Evolutionary conservation across 2,329 filamentous ascomycete species (phyloP).

Genomic region (Pseudocercospora fuligena): DNA sequence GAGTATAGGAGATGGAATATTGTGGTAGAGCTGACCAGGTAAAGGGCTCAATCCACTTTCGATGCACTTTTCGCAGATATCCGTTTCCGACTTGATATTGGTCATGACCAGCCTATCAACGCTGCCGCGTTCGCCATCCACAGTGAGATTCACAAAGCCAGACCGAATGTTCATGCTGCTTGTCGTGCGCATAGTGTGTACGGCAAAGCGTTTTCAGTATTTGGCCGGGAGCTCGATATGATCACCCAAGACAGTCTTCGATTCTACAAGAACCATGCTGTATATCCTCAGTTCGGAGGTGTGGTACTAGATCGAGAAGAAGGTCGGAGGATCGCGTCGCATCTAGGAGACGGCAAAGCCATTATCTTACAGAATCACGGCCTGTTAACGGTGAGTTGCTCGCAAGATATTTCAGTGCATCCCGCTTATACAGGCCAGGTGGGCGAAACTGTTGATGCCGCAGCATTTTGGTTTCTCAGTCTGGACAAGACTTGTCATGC

Average conservation of each 20-base stretch:
- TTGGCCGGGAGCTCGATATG: constrained; percentile 52
- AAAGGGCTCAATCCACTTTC: constrained; percentile 49
- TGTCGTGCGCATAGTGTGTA: constrained; percentile 52
- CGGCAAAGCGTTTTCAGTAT: constrained; percentile 54
- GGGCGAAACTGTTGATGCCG: constrained; percentile 48
- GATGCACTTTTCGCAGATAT: constrained; percentile 51
- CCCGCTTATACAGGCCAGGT: constrained; percentile 27
- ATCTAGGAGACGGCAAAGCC: constrained; percentile 46
- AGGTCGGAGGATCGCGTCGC: constrained; percentile 48
- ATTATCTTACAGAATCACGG: constrained; percentile 51
- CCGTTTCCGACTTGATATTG: constrained; percentile 50
- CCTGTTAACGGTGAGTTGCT: constrained; percentile 47
- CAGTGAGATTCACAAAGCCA: constrained; percentile 45
- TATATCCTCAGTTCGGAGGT: constrained; percentile 53
- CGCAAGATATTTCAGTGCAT: background rate
- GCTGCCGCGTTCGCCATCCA: constrained; percentile 54
- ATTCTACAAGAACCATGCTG: constrained; percentile 49
- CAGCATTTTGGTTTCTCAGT: constrained; percentile 53
- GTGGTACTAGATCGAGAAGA: constrained; percentile 52
- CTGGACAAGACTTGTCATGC: constrained; percentile 54
- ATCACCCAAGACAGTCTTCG: constrained; percentile 54
- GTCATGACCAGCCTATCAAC: constrained; percentile 52
- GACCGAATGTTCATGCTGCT: constrained; percentile 49
- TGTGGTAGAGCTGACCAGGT: background rate
- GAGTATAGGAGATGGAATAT: constrained; percentile 15